Conservation (phyloP, 23 red algal genomes). For the Gracilaria domingensis region DNA sequence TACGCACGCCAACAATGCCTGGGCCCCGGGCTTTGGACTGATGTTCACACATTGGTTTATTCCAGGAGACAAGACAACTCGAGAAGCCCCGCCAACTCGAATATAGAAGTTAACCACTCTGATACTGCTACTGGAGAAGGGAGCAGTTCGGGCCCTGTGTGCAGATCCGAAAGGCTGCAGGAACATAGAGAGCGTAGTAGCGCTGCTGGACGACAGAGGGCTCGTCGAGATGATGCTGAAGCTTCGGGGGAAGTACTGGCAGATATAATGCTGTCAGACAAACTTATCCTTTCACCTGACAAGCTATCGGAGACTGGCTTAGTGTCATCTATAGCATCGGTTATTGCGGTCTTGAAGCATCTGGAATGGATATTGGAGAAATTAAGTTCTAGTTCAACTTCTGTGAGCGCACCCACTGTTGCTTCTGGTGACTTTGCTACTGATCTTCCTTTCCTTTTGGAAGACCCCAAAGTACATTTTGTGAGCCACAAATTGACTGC, state of each 20-base stretch:
- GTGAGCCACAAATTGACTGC: constrained; percentile 76
- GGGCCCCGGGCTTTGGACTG: constrained; percentile 77
- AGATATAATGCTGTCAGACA: constrained; percentile 18
- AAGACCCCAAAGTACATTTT: constrained; percentile 63
- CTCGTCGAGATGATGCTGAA: constrained; percentile 4
- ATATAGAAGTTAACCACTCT: not conserved
- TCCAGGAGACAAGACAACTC: not conserved
- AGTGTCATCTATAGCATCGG: constrained; percentile 10
- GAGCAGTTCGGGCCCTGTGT: constrained; percentile 16
- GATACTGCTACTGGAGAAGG: not conserved
- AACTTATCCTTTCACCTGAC: constrained; percentile 6
- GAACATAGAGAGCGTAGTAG: constrained; percentile 16
- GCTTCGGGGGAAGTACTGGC: constrained; percentile 16
- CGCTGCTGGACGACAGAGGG: not conserved
- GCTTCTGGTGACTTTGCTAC: not conserved
- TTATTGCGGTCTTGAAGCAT: constrained; percentile 46
- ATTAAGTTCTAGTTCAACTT: not conserved
- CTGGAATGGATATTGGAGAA: constrained; percentile 67
- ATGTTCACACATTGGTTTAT: constrained; percentile 82
- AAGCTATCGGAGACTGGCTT: not conserved
- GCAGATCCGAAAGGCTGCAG: constrained; percentile 47
- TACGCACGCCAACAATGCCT: not conserved
- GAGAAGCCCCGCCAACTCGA: not conserved
- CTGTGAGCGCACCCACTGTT: not conserved
- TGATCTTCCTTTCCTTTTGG: constrained; percentile 15